Percentiles rank a stretch among this genome's conserved stretches.
Evolutionary conservation across 495 filamentous ascomycete species (phyloP).

Genomic region (Neurospora sp.): DNA sequence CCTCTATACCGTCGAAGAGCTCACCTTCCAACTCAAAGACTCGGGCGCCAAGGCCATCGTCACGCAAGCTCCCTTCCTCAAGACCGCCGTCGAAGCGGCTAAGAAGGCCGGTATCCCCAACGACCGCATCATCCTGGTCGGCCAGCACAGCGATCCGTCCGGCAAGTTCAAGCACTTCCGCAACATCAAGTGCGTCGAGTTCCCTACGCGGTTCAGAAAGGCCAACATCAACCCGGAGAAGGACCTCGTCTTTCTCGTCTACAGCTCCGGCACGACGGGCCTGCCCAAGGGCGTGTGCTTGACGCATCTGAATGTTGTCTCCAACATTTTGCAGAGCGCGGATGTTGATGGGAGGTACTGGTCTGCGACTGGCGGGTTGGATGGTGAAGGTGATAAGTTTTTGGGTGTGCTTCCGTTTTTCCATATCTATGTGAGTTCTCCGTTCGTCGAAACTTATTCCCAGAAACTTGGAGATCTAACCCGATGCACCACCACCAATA

Average conservation of each 20-base stretch:
- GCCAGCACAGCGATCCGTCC: slow-evolving; percentile 55
- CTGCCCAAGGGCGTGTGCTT: slow-evolving; percentile 91
- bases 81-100: slow-evolving; percentile 56
- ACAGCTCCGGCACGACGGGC: slow-evolving; percentile 86
- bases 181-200: slow-evolving; percentile 51
- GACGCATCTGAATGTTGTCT: slow-evolving; percentile 69
- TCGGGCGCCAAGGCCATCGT: slow-evolving; percentile 66
- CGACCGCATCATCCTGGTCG: slow-evolving; percentile 65
- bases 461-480: background rate
- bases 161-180: slow-evolving; percentile 65
- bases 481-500: background rate
- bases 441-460: background rate
- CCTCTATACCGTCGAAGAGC: slow-evolving; percentile 73
- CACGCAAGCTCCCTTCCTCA: slow-evolving; percentile 54
- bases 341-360: slow-evolving; percentile 51
- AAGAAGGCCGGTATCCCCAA: slow-evolving; percentile 53
- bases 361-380: slow-evolving; percentile 46
- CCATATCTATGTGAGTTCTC: slow-evolving; percentile 67
- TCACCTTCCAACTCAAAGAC: slow-evolving; percentile 80
- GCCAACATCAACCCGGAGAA: slow-evolving; percentile 40
- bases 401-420: slow-evolving; percentile 86
- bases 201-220: slow-evolving; percentile 20
- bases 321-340: slow-evolving; percentile 48
- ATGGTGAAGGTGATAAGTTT: slow-evolving; percentile 58
- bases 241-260: slow-evolving; percentile 62